Percentiles rank a stretch among this genome's conserved stretches.
These are phyloP conservation scores for Magnusiomyces suaveolens DNA, from an alignment of 1,139 yeast genomes.

Conservation along the genomic window DNA sequence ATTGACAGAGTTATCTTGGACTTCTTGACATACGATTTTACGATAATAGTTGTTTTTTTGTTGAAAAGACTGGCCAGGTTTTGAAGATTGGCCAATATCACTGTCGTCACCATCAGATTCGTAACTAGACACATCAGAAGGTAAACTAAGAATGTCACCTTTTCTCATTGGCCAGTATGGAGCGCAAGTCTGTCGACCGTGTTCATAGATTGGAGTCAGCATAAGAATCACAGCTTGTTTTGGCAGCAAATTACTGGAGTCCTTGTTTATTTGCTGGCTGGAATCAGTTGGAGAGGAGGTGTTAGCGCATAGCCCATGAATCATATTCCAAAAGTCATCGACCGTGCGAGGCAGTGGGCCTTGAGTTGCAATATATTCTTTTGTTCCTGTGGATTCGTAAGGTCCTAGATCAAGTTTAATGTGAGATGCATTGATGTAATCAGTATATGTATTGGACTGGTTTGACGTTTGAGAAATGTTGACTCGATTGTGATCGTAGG, in stretches of 20 bases:
- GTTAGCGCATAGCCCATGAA: constrained; percentile 34
- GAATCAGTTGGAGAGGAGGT: neutral
- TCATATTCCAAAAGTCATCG: constrained; percentile 82
- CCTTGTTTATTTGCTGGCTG: constrained; percentile 18
- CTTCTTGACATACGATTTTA: constrained; percentile 13
- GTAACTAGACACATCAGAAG: constrained; percentile 8
- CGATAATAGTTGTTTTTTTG: constrained; percentile 9
- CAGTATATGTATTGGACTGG: constrained; percentile 20
- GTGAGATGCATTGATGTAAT: constrained; percentile 43
- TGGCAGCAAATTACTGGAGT: constrained; percentile 26
- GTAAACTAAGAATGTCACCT: constrained; percentile 14
- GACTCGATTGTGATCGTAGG: constrained; percentile 51
- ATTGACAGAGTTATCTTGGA: neutral
- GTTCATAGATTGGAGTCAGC: constrained; percentile 75
- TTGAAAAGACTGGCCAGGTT: neutral
- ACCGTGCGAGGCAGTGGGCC: constrained; percentile 62
- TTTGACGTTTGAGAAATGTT: constrained; percentile 30
- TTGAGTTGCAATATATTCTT: constrained; percentile 49
- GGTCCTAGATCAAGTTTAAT: constrained; percentile 28
- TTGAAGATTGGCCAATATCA: neutral
- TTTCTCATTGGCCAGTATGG: constrained; percentile 58
- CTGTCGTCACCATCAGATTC: neutral
- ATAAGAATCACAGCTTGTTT: constrained; percentile 56
- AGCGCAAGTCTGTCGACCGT: constrained; percentile 52
- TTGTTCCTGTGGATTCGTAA: constrained; percentile 22